phyloP scores from a whole-genome alignment of 768 basidiomycete genomes.

The Leucocoprinus sp. region DNA sequence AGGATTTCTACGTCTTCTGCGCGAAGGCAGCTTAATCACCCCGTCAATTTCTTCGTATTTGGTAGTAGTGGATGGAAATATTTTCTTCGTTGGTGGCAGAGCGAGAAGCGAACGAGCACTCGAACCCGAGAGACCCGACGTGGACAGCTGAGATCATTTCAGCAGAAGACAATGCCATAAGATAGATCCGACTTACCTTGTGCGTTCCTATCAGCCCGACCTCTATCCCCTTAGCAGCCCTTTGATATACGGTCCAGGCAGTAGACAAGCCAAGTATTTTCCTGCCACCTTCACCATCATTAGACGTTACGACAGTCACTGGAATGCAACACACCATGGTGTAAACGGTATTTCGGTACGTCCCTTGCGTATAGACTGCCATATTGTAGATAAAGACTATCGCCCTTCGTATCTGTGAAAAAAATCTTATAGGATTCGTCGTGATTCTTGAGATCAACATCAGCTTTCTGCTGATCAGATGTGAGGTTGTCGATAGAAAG shows the following conservation, averaged over 20 bases:
- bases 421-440: constrained; percentile 30
- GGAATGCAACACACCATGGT: constrained; percentile 40
- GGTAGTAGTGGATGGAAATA: constrained; percentile 26
- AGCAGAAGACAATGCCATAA: constrained; percentile 5
- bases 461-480: neutral
- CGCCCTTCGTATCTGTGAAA: constrained; percentile 63
- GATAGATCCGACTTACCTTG: constrained; percentile 27
- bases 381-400: constrained; percentile 56
- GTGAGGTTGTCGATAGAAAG: constrained; percentile 21
- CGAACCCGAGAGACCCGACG: constrained; percentile 52
- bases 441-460: neutral
- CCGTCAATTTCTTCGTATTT: constrained; percentile 62
- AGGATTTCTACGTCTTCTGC: constrained; percentile 17
- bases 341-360: constrained; percentile 56
- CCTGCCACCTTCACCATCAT: constrained; percentile 50
- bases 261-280: constrained; percentile 54
- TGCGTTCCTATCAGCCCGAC: constrained; percentile 34
- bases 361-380: constrained; percentile 56
- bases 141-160: constrained; percentile 24
- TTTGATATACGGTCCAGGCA: constrained; percentile 36
- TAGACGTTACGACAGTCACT: constrained; percentile 29
- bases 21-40: constrained; percentile 50
- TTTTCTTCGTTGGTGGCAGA: constrained; percentile 40
- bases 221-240: constrained; percentile 49
- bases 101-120: constrained; percentile 45